These are phyloP conservation scores for Cutaneotrichosporon sp. DNA, from an alignment of 1,284 basidiomycete species.

Conservation along the genomic window DNA sequence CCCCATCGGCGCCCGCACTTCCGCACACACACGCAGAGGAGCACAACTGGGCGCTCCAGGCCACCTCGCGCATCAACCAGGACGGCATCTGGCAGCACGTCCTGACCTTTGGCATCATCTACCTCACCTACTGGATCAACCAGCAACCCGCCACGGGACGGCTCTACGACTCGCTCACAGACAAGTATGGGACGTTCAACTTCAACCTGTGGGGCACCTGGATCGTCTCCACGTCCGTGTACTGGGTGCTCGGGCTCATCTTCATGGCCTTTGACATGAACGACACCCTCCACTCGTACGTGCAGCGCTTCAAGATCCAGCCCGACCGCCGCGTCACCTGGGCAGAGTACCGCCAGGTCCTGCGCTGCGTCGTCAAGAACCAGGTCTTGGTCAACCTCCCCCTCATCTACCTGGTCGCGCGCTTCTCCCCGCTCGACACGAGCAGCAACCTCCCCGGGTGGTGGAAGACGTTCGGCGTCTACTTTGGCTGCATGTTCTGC, in stretches of 20 bases:
- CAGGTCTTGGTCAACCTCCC: conserved; percentile 19
- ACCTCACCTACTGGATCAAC: conserved; percentile 15
- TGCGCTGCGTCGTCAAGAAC: conserved; percentile 16
- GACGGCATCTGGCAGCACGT: conserved; percentile 9
- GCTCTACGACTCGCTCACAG: conserved; percentile 20
- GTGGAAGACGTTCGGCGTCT: conserved; percentile 15
- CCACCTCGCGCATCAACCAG: conserved; percentile 19
- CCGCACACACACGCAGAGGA: conserved; percentile 19
- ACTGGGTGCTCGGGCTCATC: conserved; percentile 18
- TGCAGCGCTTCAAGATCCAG: conserved; percentile 23
- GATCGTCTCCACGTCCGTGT: conserved; percentile 14
- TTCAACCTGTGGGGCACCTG: conserved; percentile 21
- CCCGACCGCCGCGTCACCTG: conserved; percentile 22
- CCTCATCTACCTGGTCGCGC: conserved; percentile 1
- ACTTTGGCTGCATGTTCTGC: conserved; percentile 21
- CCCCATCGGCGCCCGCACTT: no score
- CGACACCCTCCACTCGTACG: conserved; percentile 18
- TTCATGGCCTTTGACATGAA: conserved; percentile 23
- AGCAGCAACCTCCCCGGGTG: conserved; percentile 11
- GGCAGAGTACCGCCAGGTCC: conserved; percentile 19
- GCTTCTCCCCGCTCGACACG: conserved; percentile 9
- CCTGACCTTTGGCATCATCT: conserved; percentile 16
- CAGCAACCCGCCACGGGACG: neutral
- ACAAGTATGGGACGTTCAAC: conserved; percentile 17
- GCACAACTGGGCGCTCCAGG: conserved; percentile 18